A percentile compares a stretch with the other conserved stretches of the same genome.
Evolutionary conservation across 2,329 filamentous ascomycete species (phyloP).

Genomic region (Aureobasidium musti): DNA sequence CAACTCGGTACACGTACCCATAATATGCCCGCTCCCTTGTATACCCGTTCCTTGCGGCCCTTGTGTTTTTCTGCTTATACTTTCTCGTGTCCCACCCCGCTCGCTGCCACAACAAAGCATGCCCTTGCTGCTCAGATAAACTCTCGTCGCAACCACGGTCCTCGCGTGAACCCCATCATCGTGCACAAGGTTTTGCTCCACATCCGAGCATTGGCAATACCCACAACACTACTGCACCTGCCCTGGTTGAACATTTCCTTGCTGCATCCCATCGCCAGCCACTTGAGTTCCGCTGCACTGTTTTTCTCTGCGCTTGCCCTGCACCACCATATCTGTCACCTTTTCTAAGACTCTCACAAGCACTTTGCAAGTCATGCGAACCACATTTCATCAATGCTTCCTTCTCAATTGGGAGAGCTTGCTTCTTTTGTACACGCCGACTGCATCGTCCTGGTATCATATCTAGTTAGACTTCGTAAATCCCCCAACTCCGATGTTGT

Average conservation of each 20-base stretch:
- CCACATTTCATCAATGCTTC: slow-evolving; percentile 35
- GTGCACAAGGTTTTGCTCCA: slow-evolving; percentile 20
- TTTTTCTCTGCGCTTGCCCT: too few relatives aligned
- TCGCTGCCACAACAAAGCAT: slow-evolving; percentile 8
- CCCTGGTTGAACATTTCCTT: neutral
- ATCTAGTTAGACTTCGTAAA: neutral
- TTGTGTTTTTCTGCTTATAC: slow-evolving; percentile 8
- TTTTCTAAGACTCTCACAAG: slow-evolving; percentile 39
- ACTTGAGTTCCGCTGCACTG: neutral
- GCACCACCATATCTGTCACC: slow-evolving; percentile 51
- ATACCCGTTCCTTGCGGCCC: slow-evolving; percentile 9
- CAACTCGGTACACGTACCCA: neutral
- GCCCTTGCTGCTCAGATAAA: slow-evolving; percentile 11
- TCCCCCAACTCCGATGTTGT: slow-evolving; percentile 17
- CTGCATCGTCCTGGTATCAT: slow-evolving; percentile 7
- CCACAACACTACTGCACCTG: slow-evolving; percentile 23
- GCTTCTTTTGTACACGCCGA: slow-evolving; percentile 9
- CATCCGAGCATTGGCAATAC: slow-evolving; percentile 1
- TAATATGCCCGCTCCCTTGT: neutral
- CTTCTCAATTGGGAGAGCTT: slow-evolving; percentile 19
- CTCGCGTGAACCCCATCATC: slow-evolving; percentile 14
- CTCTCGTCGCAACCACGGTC: neutral
- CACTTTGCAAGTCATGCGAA: slow-evolving; percentile 34
- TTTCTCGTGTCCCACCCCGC: slow-evolving; percentile 1
- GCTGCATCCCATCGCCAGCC: slow-evolving; percentile 13